Base-by-base conservation (phyloP, 345 rosid genomes). In the Moricandia moricandioides region DNA sequence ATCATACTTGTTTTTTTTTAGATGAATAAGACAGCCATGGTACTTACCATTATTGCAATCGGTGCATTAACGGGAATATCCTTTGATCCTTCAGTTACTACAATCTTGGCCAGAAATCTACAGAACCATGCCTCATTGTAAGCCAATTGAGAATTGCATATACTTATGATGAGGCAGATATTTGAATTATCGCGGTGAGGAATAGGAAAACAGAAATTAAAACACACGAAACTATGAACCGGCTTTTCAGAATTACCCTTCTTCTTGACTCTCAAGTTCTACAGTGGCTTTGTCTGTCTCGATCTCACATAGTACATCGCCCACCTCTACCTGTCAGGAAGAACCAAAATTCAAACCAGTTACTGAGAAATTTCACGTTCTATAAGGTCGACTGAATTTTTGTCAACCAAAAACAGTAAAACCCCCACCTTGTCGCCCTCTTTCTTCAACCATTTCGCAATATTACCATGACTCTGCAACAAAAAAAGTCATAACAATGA, bases 221-320 rank as follows among this genome's bases (percentile, higher is more conserved):
- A 76, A 66, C 31, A 61, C 62, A 62, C 1, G 49, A 39, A 71
- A 66, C 51, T 69, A 79, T 33, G 75, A 60, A 43, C 9, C 39
- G 10, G 62, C 10, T 52, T 71, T 31, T 62, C 16, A 55, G 67
- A 66, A 60, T 77, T 86, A 94, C 98, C 98, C 97, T 71, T 91
- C 98, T 79, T 94, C 98, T 76, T 91, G 98, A 78, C 92, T 75
- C 85, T 94, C 97, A 83, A 88, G 85, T 84, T 91, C 97, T 74
- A 91, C 82, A 12, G 98, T 94, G 18, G 97, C 97, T 86, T 94
- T 94, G 82, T 94, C 98, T 16, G 98, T 94, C 91, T 94, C 97
- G 78, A 94, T 90, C 73, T 94, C 96, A 62, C 98, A 94, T 31
- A 91, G 82, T 61, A 94, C 59, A 82, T 94, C 98, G 5, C 97